phyloP scores from a whole-genome alignment of 257 asterid genomes.

The Fraxinus americana region DNA sequence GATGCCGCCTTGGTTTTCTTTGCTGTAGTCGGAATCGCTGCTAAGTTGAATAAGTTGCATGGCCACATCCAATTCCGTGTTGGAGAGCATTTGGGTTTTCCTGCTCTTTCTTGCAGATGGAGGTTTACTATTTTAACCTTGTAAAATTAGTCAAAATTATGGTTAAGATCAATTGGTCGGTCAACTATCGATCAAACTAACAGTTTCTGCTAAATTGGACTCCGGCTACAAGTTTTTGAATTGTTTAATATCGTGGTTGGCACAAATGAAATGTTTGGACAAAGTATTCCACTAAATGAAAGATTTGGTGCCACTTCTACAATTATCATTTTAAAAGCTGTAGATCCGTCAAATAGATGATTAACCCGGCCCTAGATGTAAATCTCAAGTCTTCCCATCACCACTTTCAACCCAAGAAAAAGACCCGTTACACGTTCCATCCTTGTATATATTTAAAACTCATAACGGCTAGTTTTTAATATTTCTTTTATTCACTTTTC shows the following conservation, averaged over 20 bases:
- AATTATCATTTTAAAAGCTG: too few relatives aligned
- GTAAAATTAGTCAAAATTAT: too few relatives aligned
- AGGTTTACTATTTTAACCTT: slow-evolving; percentile 19
- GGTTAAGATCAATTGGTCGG: too few relatives aligned
- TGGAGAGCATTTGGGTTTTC: slow-evolving; percentile 34
- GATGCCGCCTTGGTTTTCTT: slow-evolving; percentile 6
- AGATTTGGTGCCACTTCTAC: too few relatives aligned
- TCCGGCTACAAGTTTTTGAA: too few relatives aligned
- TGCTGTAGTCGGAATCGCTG: slow-evolving; percentile 51
- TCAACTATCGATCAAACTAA: too few relatives aligned
- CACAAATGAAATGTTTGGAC: too few relatives aligned
- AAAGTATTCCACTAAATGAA: too few relatives aligned
- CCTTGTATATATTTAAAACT: not conserved
- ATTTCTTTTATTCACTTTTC: not conserved
- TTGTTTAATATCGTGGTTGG: too few relatives aligned
- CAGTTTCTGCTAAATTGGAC: too few relatives aligned
- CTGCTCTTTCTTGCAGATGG: slow-evolving; percentile 12
- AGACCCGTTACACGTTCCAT: not conserved
- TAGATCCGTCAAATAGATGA: not conserved
- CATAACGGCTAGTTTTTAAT: slow-evolving; percentile 31
- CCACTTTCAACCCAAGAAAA: not conserved
- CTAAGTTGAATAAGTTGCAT: slow-evolving; percentile 72
- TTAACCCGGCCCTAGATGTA: not conserved
- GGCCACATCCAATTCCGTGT: slow-evolving; percentile 68
- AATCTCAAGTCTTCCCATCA: not conserved